Evolutionary conservation across 2,329 filamentous ascomycete genomes (phyloP).

Genomic region (Penicillium psychrosexuale): DNA sequence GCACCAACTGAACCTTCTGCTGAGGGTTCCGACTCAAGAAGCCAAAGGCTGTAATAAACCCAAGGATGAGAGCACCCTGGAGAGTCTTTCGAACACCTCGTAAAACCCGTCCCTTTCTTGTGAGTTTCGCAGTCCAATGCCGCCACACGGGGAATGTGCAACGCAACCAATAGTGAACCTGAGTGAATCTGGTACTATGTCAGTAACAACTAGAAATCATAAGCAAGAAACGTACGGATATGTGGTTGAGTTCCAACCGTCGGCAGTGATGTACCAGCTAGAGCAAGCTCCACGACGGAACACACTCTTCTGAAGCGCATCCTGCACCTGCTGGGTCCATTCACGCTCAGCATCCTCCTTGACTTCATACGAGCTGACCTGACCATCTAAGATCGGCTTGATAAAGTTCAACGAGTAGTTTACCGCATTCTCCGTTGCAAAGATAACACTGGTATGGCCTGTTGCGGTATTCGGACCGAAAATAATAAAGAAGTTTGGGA

Average conservation of each 20-base stretch:
- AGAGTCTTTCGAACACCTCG: conserved; percentile 21
- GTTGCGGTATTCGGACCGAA: conserved; percentile 63
- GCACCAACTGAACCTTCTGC: conserved; percentile 5
- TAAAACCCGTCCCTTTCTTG: conserved; percentile 45
- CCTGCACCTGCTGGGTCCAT: conserved; percentile 50
- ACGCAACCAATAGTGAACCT: conserved; percentile 50
- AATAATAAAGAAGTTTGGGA: conserved; percentile 65
- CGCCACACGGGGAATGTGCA: conserved; percentile 54
- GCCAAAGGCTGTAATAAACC: conserved; percentile 16
- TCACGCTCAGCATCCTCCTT: conserved; percentile 48
- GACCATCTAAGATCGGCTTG: conserved; percentile 50
- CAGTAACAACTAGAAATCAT: conserved; percentile 2
- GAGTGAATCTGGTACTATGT: conserved; percentile 42
- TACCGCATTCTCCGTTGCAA: conserved; percentile 60
- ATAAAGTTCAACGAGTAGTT: conserved; percentile 60
- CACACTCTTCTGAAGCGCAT: conserved; percentile 45
- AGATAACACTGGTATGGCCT: conserved; percentile 59
- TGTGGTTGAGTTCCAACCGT: conserved; percentile 50
- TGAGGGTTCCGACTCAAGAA: conserved; percentile 17
- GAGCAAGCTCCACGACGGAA: conserved; percentile 48
- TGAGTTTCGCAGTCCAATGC: conserved; percentile 55
- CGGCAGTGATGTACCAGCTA: conserved; percentile 50
- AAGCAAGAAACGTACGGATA: conserved; percentile 42
- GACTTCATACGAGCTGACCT: conserved; percentile 47
- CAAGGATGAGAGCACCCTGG: conserved; percentile 19